These are phyloP conservation scores for Durio zibethinus DNA, from an alignment of 345 rosid genomes.

Conservation along the genomic window DNA sequence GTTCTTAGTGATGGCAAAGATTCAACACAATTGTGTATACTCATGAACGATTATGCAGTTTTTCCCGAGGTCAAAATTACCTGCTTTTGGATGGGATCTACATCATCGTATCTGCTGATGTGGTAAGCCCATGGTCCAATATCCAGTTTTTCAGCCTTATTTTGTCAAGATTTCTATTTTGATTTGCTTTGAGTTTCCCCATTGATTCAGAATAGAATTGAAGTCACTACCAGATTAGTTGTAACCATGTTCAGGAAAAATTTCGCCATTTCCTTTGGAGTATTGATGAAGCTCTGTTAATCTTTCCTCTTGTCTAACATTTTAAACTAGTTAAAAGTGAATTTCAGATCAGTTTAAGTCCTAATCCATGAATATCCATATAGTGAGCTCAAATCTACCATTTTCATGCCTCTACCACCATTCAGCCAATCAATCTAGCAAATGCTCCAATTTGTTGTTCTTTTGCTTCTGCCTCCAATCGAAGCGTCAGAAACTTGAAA, in stretches of 20 bases:
- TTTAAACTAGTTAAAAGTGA: slow-evolving; percentile 6
- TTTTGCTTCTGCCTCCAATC: slow-evolving; percentile 4
- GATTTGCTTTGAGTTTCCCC: slow-evolving; percentile 12
- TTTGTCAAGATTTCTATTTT: neutral
- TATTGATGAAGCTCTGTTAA: slow-evolving; percentile 6
- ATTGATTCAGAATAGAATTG: slow-evolving; percentile 7
- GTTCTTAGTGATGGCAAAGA: neutral
- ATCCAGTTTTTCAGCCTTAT: slow-evolving; percentile 18
- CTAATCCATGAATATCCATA: neutral
- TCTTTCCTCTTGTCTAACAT: neutral
- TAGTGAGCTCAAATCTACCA: neutral
- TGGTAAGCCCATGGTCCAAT: slow-evolving; percentile 4
- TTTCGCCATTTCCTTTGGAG: slow-evolving; percentile 4
- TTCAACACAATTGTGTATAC: neutral
- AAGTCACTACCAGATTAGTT: slow-evolving; percentile 12
- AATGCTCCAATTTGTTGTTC: neutral
- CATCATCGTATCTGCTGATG: slow-evolving; percentile 1
- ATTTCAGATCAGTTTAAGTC: neutral
- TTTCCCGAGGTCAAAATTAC: slow-evolving; percentile 8
- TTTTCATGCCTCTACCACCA: slow-evolving; percentile 12
- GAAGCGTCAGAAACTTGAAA: slow-evolving; percentile 22
- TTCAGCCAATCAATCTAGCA: slow-evolving; percentile 2
- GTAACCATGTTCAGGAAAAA: slow-evolving; percentile 10
- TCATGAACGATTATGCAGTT: neutral
- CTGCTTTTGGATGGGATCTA: slow-evolving; percentile 17